Base-by-base conservation (phyloP, 2,329 filamentous ascomycete species). In the Sphaceloma murrayae region DNA sequence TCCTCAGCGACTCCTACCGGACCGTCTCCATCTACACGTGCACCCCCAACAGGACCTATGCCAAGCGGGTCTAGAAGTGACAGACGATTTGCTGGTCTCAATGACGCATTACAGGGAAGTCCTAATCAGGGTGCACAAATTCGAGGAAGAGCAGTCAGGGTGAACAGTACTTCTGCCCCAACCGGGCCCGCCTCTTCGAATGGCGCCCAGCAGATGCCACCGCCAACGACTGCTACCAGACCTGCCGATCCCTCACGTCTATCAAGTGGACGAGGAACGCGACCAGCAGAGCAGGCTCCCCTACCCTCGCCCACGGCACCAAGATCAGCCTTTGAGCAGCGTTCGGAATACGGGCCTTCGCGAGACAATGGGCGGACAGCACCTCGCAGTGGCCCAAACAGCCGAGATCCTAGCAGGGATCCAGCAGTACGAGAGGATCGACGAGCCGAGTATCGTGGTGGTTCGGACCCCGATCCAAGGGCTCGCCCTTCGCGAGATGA, bases 41-140 rank as follows among this genome's bases (percentile, higher is more conserved):
- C 51, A 16, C 54, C 56, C 9, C 57, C 56, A 10, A 56, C 53
- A 18, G 57, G 54, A 17, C 57, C 58, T 29, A 51, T 53, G 5
- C 55, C 59, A 9, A 43, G 43, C 4, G 51, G 42, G 5, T 13
- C 30, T 3, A 51, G 53, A 33, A 52, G 57, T 13, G 55, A 54
- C 26, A 56, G 61, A 46, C 50, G 58, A 34, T 60, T 59, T 8
- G 59, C 58, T 22, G 52, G n/a, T 45, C 52, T 43, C 42, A 52
- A 52, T 22, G 47, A 50, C 14, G 43, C 49, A 4, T 36, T 50
- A 19, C 46, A 48, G 26, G 44, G 43, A 4, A 36, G 26, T n/a
- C 34, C 36, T 8, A 30, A 7, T 24, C 48, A 48, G 27, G 44
- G 40, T 4, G 32, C 29, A 9, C 40, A 34, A 18, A 34, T 45